phyloP scores from a whole-genome alignment of 2,329 filamentous ascomycete species.

The Stachybotrys chartarum region DNA sequence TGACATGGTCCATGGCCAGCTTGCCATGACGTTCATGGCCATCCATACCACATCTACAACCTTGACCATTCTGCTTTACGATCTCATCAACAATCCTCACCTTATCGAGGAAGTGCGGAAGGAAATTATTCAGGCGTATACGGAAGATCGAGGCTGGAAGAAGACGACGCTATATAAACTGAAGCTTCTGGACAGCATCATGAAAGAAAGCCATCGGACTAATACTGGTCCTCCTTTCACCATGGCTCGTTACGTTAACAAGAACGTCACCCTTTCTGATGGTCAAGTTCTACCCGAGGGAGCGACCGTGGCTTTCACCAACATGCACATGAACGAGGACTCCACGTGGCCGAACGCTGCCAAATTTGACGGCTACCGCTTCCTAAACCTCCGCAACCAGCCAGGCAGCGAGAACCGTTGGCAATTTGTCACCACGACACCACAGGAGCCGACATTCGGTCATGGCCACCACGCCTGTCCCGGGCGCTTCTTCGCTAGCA shows the following conservation, averaged over 20 bases:
- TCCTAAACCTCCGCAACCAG: slow-evolving; percentile 29
- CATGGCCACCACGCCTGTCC: slow-evolving; percentile 47
- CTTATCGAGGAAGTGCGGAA: background rate
- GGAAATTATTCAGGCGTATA: background rate
- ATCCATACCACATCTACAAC: background rate
- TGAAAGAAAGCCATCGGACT: slow-evolving; percentile 39
- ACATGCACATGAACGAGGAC: slow-evolving; percentile 1
- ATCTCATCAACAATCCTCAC: background rate
- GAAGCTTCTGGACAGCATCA: slow-evolving; percentile 36
- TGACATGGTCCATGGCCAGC: background rate
- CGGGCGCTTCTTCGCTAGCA: slow-evolving; percentile 46
- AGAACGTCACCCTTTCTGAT: slow-evolving; percentile 5
- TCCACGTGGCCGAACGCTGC: slow-evolving; percentile 3
- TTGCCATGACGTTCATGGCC: background rate
- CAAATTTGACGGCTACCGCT: slow-evolving; percentile 39
- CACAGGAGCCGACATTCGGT: slow-evolving; percentile 43
- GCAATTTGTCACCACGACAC: slow-evolving; percentile 42
- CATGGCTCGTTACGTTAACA: slow-evolving; percentile 4
- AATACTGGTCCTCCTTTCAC: slow-evolving; percentile 18
- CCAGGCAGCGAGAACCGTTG: slow-evolving; percentile 15
- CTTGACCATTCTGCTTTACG: background rate
- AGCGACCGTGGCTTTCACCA: background rate
- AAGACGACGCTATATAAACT: slow-evolving; percentile 18
- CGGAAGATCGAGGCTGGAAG: background rate
- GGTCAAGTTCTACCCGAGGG: slow-evolving; percentile 5